Base-by-base conservation (phyloP, 805 yeast species). In the Spathaspora arborariae region DNA sequence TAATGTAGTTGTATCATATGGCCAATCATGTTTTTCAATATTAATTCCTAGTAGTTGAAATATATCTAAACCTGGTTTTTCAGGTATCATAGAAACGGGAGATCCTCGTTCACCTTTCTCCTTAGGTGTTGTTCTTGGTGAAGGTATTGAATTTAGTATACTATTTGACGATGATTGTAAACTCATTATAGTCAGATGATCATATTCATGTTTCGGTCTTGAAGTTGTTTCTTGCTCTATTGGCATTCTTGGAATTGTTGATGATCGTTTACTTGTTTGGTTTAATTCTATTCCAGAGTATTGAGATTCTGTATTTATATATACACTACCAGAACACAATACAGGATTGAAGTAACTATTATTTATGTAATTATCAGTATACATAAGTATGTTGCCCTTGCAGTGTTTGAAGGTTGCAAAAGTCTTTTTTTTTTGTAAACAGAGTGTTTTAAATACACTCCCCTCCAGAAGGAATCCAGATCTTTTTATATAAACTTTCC, bases 61-160 rank as follows among this genome's bases (percentile, higher is more conserved):
- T 30, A 30, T 30, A 30, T 30, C 35, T 4, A 13, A 7, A 15
- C 3, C n/a, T 16, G 3, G 35, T 10, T 13, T 24, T 24, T 24
- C 27, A 24, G 5, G 8, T 6, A 16, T 10, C 35, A 30, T 10
- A 13, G 18, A 15, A 30, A 30, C 6, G 4, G 35, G 35, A n/a
- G n/a, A n/a, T n/a, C n/a, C n/a, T n/a, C n/a, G n/a, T n/a, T n/a
- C n/a, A n/a, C n/a, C n/a, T n/a, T n/a, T n/a, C n/a, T n/a, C n/a
- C n/a, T n/a, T n/a, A n/a, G n/a, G n/a, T 30, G 35, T 5, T 13
- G 35, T 13, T 37, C 39, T 37, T 37, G 39, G 39, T 18, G 39
- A 37, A 13, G 39, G 39, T 6, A 15, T 8, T 20, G 21, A 5
- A 20, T 37, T 37, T 20, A 37, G 39, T 37, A 37, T 37, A 18